These are phyloP conservation scores for Ophidiomyces ophidiicola DNA, from an alignment of 2,329 filamentous ascomycete genomes.

Conservation along the genomic window DNA sequence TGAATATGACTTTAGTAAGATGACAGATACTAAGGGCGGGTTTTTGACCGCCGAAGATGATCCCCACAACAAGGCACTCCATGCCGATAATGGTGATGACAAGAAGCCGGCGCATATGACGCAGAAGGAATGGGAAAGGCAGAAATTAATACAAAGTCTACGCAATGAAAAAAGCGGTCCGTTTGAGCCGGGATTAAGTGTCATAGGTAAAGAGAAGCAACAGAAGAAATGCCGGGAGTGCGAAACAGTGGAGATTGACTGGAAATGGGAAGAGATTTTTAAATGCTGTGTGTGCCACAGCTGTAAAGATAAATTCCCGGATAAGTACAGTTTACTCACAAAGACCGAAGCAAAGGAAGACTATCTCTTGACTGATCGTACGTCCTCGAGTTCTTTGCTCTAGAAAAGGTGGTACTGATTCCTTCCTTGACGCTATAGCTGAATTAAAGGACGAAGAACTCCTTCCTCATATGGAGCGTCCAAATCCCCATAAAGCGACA, in stretches of 20 bases:
- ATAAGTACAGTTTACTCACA: slow-evolving; percentile 88
- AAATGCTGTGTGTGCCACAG: slow-evolving; percentile 58
- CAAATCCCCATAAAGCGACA: slow-evolving; percentile 88
- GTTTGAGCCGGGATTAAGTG: slow-evolving; percentile 79
- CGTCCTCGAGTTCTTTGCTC: slow-evolving; percentile 27
- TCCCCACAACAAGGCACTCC: slow-evolving; percentile 69
- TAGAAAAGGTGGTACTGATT: neutral
- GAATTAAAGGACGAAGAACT: slow-evolving; percentile 83
- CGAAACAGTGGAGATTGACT: slow-evolving; percentile 75
- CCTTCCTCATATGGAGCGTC: slow-evolving; percentile 72
- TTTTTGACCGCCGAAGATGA: slow-evolving; percentile 88
- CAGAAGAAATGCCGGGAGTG: slow-evolving; percentile 77
- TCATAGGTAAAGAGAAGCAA: slow-evolving; percentile 49
- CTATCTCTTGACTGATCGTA: slow-evolving; percentile 84
- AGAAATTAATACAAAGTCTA: slow-evolving; percentile 61
- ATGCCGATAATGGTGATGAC: slow-evolving; percentile 42
- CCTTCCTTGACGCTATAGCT: slow-evolving; percentile 38
- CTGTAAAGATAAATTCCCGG: slow-evolving; percentile 81
- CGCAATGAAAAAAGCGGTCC: slow-evolving; percentile 64
- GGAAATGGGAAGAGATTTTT: slow-evolving; percentile 84
- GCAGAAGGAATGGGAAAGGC: slow-evolving; percentile 76
- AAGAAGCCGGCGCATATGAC: slow-evolving; percentile 80
- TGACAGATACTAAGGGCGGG: slow-evolving; percentile 95
- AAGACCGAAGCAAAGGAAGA: slow-evolving; percentile 96
- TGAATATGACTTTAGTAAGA: slow-evolving; percentile 94